Evolutionary conservation across 306 rosid genomes (phyloP), one percentile per base, ranked within the genome.

Genomic region (Cicer bijugum): DNA sequence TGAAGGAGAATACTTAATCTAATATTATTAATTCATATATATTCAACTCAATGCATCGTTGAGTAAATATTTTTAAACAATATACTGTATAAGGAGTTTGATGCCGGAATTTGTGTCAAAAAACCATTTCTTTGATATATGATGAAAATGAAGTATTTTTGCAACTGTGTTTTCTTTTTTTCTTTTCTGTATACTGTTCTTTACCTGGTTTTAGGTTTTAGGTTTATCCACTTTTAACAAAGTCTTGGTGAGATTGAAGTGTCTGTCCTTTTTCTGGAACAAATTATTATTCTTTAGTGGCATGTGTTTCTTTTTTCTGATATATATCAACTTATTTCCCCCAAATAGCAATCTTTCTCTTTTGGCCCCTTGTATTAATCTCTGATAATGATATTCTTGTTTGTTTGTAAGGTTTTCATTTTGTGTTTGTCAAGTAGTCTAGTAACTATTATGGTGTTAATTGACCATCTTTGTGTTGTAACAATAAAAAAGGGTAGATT

Each of bases 341-440:
- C 35, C 61, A 40, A 20, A 46, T 55, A 38, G 65, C 47, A 52
- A 9, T 16, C 15, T 57, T 35, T 40, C 67, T n/a, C 44, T 7
- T 19, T 19, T 14, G 2, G 46, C 42, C 56, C 61, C 15, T n/a
- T 52, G 14, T 51, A 43, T 60, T 63, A 42, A 16, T 9, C 12
- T 7, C 11, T 15, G 37, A 15, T 23, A 7, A 23, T 4, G 46
- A 35, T 58, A 6, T 37, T 80, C 35, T 52, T 62, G 11, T 23
- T 9, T 47, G 45, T 80, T 53, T 19, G 39, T 35, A 5, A 20
- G 39, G 20, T 11, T 62, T 68, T 55, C 65, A 20, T 61, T 69
- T 16, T 69, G 15, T 39, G 37, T 65, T 71, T 65, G 15, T 63
- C 74, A 67, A 74, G 33, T 39, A 43, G 28, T 38, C 9, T 48